Evolutionary conservation across 75 land plant species (phyloP).

Genomic region (Pinus albicaulis): DNA sequence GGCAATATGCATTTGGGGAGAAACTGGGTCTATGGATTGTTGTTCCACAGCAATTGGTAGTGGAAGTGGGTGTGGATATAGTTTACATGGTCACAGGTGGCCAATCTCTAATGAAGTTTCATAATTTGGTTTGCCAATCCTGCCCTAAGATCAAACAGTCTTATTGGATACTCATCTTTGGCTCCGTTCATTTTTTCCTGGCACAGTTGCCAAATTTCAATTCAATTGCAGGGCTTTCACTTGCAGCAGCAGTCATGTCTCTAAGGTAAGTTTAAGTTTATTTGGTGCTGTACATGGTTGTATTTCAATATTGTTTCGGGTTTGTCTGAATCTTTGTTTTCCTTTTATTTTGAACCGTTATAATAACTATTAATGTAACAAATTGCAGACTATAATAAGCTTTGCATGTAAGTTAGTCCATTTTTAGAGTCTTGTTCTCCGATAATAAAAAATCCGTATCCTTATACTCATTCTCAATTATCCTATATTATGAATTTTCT

Average conservation of each 20-base stretch:
- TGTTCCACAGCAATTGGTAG: constrained; percentile 85
- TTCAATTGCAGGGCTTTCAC: constrained; percentile 28
- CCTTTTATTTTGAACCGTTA: background rate
- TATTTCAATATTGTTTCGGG: background rate
- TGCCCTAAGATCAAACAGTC: constrained; percentile 4
- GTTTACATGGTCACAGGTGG: constrained; percentile 97
- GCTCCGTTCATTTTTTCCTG: constrained; percentile 33
- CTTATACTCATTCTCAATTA: no score
- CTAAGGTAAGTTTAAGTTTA: constrained; percentile 18
- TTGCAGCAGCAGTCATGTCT: constrained; percentile 40
- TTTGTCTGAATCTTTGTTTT: no score
- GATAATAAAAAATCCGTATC: background rate
- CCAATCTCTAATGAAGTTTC: constrained; percentile 60
- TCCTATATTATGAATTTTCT: no score
- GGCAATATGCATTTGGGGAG: constrained; percentile 68
- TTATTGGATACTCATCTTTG: constrained; percentile 38
- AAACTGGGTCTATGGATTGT: constrained; percentile 86
- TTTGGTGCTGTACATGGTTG: background rate
- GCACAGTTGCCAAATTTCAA: constrained; percentile 40
- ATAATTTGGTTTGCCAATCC: constrained; percentile 26
- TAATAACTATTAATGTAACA: background rate
- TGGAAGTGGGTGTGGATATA: constrained; percentile 79
- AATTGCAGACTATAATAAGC: no score
- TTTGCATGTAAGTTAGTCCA: no score
- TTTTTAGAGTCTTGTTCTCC: no score